Percentiles rank a stretch among this genome's conserved stretches.
Conservation (phyloP, 208 protist species). For the Sergeia podlipaevii region DNA sequence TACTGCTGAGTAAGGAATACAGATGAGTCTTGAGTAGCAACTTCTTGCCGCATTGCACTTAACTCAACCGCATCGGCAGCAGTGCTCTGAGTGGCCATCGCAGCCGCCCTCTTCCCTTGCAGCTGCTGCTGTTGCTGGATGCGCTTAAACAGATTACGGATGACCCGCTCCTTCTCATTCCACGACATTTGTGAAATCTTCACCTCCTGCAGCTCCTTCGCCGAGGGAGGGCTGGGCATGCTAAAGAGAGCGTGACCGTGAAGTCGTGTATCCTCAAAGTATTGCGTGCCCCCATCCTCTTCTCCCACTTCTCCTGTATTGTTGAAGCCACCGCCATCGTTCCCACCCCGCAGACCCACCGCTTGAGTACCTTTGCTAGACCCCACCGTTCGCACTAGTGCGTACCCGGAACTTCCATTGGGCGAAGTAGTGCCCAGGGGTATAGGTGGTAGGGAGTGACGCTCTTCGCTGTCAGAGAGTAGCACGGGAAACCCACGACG, state of each 20-base stretch:
- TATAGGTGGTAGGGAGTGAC: too few relatives aligned
- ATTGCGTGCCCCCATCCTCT: neutral
- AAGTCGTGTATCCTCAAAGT: constrained; percentile 4
- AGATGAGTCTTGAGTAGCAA: constrained; percentile 18
- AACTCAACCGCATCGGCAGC: too few relatives aligned
- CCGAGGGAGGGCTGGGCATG: constrained; percentile 39
- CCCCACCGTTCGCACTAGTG: too few relatives aligned
- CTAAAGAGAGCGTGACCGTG: constrained; percentile 2
- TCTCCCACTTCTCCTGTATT: too few relatives aligned
- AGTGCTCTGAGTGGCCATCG: too few relatives aligned
- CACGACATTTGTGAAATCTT: constrained; percentile 81
- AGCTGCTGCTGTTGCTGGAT: constrained; percentile 34
- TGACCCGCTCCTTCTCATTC: constrained; percentile 88
- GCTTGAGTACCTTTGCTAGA: constrained; percentile 2
- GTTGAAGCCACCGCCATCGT: neutral
- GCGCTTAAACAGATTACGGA: constrained; percentile 76
- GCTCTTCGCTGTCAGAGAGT: too few relatives aligned
- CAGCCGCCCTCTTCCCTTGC: neutral
- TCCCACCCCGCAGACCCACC: neutral
- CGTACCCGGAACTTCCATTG: too few relatives aligned
- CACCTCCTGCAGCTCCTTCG: constrained; percentile 50
- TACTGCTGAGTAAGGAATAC: constrained; percentile 53
- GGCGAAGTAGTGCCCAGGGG: too few relatives aligned
- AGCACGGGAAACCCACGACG: constrained; percentile 24
- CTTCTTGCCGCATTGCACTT: too few relatives aligned